phyloP scores from a whole-genome alignment of 192 early-diverging fungal genomes.

The Umbelopsis isabellina region DNA sequence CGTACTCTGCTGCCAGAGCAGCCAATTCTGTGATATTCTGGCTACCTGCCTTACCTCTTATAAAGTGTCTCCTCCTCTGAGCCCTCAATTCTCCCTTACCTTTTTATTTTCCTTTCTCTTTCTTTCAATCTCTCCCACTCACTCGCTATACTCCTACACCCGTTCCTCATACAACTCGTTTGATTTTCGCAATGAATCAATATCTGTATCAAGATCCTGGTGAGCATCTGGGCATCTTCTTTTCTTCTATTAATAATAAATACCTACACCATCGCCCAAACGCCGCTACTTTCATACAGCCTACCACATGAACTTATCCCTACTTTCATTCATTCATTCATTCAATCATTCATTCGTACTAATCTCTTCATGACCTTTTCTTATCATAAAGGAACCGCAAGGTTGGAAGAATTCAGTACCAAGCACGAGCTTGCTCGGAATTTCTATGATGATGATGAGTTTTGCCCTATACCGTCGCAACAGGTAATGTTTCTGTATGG shows the following conservation, averaged over 20 bases:
- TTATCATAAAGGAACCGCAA: slow-evolving; percentile 14
- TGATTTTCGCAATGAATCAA: not conserved
- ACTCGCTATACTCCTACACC: not conserved
- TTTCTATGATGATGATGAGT: slow-evolving; percentile 62
- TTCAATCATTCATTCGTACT: too few species aligned
- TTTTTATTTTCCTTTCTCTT: not conserved
- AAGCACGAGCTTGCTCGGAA: slow-evolving; percentile 55
- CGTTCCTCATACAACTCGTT: not conserved
- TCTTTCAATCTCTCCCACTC: not conserved
- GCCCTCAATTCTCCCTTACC: not conserved
- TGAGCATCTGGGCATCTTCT: slow-evolving; percentile 22
- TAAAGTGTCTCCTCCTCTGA: not conserved
- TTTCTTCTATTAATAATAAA: slow-evolving; percentile 11
- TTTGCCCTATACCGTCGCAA: slow-evolving; percentile 56
- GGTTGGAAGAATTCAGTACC: slow-evolving; percentile 37
- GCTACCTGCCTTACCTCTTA: not conserved
- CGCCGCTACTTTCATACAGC: not conserved
- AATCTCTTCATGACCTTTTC: not conserved
- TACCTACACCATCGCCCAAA: not conserved
- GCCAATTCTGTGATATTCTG: not conserved
- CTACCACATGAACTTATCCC: not conserved
- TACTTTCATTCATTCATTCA: too few species aligned
- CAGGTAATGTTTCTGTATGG: slow-evolving; percentile 34
- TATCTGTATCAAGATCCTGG: slow-evolving; percentile 21
- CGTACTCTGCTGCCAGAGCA: too few species aligned